Conservation (phyloP, 805 yeast genomes). For the Kuraishia molischiana region DNA sequence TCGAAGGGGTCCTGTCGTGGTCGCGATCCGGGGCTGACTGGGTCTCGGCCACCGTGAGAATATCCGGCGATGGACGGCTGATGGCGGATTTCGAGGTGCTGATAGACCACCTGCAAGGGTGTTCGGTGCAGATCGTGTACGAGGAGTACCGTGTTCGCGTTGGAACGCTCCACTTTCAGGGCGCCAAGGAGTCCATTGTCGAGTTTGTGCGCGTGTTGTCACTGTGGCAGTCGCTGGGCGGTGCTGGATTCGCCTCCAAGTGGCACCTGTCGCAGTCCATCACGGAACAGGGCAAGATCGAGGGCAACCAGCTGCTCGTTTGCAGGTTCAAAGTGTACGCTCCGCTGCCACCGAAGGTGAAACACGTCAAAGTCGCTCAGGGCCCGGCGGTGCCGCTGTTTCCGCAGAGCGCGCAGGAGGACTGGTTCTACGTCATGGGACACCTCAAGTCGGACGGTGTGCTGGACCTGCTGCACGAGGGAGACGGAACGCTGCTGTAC, state of each 20-base stretch:
- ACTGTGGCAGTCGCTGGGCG: constrained; percentile 41
- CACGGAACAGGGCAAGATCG: constrained; percentile 9
- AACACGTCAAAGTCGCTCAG: constrained; percentile 20
- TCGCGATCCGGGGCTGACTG: constrained; percentile 1
- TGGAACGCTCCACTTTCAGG: not conserved
- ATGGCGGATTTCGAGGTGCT: constrained; percentile 12
- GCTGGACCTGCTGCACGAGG: constrained; percentile 49
- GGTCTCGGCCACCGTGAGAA: constrained; percentile 13
- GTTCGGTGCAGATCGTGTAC: constrained; percentile 13
- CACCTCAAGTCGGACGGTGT: constrained; percentile 55
- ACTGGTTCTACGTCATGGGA: constrained; percentile 71
- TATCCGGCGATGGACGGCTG: constrained; percentile 17
- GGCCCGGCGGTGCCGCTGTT: constrained; percentile 13
- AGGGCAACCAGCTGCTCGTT: constrained; percentile 34
- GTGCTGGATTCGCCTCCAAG: constrained; percentile 35
- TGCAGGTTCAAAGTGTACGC: constrained; percentile 62
- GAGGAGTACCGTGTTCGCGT: constrained; percentile 1
- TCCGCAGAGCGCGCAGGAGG: constrained; percentile 26
- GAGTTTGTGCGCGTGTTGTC: constrained; percentile 29
- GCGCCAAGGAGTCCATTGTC: constrained; percentile 25
- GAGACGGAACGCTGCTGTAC: constrained; percentile 53
- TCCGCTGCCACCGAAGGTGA: constrained; percentile 34
- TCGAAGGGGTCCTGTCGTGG: constrained; percentile 11
- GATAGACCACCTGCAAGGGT: constrained; percentile 17
- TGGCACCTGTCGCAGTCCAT: constrained; percentile 30